Conservation (phyloP, 2,329 filamentous ascomycete genomes). For the Achaetomium macrosporum region DNA sequence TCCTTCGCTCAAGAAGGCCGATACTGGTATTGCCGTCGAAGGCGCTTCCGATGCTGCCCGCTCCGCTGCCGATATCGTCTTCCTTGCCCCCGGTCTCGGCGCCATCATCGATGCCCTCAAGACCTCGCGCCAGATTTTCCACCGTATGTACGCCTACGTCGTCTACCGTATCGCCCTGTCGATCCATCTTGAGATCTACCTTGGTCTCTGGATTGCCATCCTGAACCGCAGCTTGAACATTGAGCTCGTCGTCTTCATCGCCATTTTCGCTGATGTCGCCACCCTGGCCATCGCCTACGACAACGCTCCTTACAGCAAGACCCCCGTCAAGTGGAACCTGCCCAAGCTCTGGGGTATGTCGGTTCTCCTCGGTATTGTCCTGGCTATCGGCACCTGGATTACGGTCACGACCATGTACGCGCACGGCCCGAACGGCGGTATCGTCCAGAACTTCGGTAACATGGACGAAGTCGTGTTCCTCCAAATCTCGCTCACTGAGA, state of each 20-base stretch:
- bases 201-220: conserved; percentile 87
- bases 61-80: conserved; percentile 88
- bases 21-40: conserved; percentile 92
- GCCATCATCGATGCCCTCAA: conserved; percentile 91
- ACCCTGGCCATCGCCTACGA: conserved; percentile 91
- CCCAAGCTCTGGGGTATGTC: conserved; percentile 94
- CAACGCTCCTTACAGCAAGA: conserved; percentile 80
- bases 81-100: conserved; percentile 84
- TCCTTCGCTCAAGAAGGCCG: conserved; percentile 88
- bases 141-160: conserved; percentile 94
- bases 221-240: conserved; percentile 80
- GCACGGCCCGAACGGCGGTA: conserved; percentile 63
- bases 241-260: conserved; percentile 85
- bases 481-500: conserved; percentile 84
- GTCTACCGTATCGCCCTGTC: conserved; percentile 92
- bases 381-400: conserved; percentile 82
- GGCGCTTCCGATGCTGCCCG: conserved; percentile 86
- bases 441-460: conserved; percentile 83
- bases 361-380: conserved; percentile 71
- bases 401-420: conserved; percentile 80
- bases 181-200: conserved; percentile 84
- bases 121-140: conserved; percentile 90
- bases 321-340: conserved; percentile 90
- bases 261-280: conserved; percentile 89
- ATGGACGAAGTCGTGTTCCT: conserved; percentile 81